Evolutionary conservation across 2,329 filamentous ascomycete species (phyloP).

Genomic region (Thermothelomyces thermophilus): DNA sequence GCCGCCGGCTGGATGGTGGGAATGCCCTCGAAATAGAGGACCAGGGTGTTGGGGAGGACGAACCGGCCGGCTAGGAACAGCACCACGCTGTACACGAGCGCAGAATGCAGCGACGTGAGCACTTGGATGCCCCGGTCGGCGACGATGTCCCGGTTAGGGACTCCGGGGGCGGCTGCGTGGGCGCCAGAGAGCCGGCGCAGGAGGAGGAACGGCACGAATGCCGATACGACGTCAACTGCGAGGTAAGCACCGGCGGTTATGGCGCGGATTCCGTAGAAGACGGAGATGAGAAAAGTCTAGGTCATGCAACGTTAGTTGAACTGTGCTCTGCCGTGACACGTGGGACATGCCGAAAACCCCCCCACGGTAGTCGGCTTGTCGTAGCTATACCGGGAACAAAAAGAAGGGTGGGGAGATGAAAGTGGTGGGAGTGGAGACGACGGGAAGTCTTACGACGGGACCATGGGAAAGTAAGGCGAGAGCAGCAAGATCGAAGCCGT

Average conservation of each 20-base stretch:
- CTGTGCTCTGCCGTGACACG: constrained; percentile 16
- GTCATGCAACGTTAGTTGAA: constrained; percentile 16
- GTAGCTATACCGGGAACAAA: too few relatives aligned
- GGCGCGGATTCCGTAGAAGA: constrained; percentile 67
- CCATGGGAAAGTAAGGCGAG: constrained; percentile 65
- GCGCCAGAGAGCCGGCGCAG: constrained; percentile 61
- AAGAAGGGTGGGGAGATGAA: constrained; percentile 6
- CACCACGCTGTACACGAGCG: constrained; percentile 67
- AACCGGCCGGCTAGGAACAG: constrained; percentile 63
- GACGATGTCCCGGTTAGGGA: constrained; percentile 59
- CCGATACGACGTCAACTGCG: constrained; percentile 60
- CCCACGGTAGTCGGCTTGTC: constrained; percentile 1
- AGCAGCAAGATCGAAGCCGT: constrained; percentile 62
- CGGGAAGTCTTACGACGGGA: constrained; percentile 51
- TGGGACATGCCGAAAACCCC: constrained; percentile 10
- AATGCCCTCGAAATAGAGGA: constrained; percentile 68
- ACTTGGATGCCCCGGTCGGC: constrained; percentile 55
- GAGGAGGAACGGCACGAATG: constrained; percentile 66
- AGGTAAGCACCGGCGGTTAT: constrained; percentile 56
- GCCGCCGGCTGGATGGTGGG: constrained; percentile 63
- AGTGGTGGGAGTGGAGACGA: not conserved
- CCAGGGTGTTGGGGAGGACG: constrained; percentile 65
- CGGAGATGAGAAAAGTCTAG: constrained; percentile 65
- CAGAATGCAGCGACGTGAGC: constrained; percentile 61
- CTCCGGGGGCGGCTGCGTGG: constrained; percentile 49